Percentiles rank a stretch among this genome's conserved stretches.
Evolutionary conservation across 805 yeast genomes (phyloP).

Genomic region (Tetrapisispora nanseiensis): DNA sequence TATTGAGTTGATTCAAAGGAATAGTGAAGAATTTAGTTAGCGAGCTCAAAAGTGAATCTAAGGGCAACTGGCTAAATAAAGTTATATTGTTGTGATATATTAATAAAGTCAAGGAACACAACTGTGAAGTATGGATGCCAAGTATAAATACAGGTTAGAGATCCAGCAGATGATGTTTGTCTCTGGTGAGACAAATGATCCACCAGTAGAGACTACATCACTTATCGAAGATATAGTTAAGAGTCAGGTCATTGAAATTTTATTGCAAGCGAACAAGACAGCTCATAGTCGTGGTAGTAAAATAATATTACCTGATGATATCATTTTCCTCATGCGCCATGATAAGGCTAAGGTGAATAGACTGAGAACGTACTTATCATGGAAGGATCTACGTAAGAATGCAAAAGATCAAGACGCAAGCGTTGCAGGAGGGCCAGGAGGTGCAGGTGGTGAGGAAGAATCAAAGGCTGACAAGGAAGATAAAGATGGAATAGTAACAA

Average conservation of each 20-base stretch:
- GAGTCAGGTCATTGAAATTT: conserved; percentile 85
- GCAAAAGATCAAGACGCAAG: conserved; percentile 56
- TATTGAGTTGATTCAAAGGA: no score
- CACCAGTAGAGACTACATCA: conserved; percentile 87
- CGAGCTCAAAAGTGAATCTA: no score
- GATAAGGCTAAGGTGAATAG: conserved; percentile 91
- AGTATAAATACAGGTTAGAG: conserved; percentile 77
- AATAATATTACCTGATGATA: conserved; percentile 83
- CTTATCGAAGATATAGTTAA: conserved; percentile 90
- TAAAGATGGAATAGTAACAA: conserved; percentile 38
- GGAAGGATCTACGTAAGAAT: conserved; percentile 93
- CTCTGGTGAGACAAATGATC: conserved; percentile 87
- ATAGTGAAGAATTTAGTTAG: no score
- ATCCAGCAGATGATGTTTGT: conserved; percentile 99
- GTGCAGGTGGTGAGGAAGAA: conserved; percentile 34
- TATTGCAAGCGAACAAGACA: conserved; percentile 64
- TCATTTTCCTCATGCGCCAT: conserved; percentile 83
- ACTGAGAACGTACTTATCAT: conserved; percentile 78
- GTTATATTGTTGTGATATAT: no score
- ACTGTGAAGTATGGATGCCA: conserved; percentile 24
- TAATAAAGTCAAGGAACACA: no score
- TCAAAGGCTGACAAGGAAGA: conserved; percentile 29
- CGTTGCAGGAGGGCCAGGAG: conserved; percentile 43
- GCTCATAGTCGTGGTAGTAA: conserved; percentile 75
- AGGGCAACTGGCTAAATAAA: no score